Percentiles rank a stretch among this genome's conserved stretches.
Evolutionary conservation across 768 basidiomycete species (phyloP).

Genomic region (Flagelloscypha sp.): DNA sequence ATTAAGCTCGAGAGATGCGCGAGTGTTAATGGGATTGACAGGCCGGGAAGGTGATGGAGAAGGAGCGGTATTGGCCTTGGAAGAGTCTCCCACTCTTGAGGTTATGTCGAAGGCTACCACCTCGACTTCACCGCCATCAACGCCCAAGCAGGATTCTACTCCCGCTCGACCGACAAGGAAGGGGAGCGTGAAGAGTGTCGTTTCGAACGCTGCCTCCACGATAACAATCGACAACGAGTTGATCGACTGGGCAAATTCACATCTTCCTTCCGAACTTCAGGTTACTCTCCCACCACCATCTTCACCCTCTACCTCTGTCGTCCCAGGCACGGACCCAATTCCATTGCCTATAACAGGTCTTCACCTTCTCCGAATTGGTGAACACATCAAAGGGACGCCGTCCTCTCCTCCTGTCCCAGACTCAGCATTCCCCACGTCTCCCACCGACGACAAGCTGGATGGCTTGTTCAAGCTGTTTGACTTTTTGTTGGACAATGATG

Average conservation of each 20-base stretch:
- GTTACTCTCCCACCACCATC: slow-evolving; percentile 48
- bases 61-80: slow-evolving; percentile 34
- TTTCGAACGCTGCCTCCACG: too few species aligned
- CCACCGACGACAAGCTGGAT: slow-evolving; percentile 73
- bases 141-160: too few species aligned
- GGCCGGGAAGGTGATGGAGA: slow-evolving; percentile 33
- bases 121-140: too few species aligned
- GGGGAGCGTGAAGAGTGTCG: too few species aligned
- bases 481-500: slow-evolving; percentile 85
- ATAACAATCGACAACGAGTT: slow-evolving; percentile 40
- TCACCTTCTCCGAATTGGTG: slow-evolving; percentile 76
- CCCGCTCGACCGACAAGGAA: too few species aligned
- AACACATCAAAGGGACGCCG: slow-evolving; percentile 62
- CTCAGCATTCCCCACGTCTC: slow-evolving; percentile 62
- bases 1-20: slow-evolving; percentile 71
- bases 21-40: slow-evolving; percentile 58
- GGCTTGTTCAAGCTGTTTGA: slow-evolving; percentile 88
- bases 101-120: too few species aligned
- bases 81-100: too few species aligned
- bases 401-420: slow-evolving; percentile 68
- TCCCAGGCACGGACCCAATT: too few species aligned
- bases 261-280: slow-evolving; percentile 58
- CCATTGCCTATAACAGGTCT: too few species aligned
- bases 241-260: slow-evolving; percentile 84
- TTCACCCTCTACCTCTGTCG: slow-evolving; percentile 30